phyloP scores from a whole-genome alignment of 1,139 yeast species.

The Yamadazyma triangularis region DNA sequence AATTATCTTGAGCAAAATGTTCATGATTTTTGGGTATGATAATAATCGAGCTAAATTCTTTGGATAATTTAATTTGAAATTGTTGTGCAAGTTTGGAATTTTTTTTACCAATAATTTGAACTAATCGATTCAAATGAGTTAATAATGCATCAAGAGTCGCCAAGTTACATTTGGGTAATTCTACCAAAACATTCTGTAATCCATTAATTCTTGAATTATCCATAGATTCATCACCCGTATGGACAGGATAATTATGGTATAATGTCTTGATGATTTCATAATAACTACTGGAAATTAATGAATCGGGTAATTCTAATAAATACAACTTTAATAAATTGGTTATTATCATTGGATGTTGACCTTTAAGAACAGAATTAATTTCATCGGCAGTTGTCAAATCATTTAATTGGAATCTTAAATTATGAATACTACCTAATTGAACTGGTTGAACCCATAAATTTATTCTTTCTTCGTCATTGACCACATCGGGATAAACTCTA shows the following conservation, averaged over 20 bases:
- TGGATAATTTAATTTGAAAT: constrained; percentile 51
- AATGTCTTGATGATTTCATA: constrained; percentile 67
- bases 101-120: constrained; percentile 52
- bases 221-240: constrained; percentile 20
- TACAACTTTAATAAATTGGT: constrained; percentile 72
- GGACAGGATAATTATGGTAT: constrained; percentile 55
- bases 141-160: constrained; percentile 79
- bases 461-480: constrained; percentile 65
- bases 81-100: constrained; percentile 29
- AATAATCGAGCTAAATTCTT: constrained; percentile 63
- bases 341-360: constrained; percentile 37
- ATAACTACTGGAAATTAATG: constrained; percentile 61
- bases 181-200: constrained; percentile 60
- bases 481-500: constrained; percentile 64
- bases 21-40: constrained; percentile 47
- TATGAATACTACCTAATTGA: constrained; percentile 60
- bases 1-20: constrained; percentile 11
- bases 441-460: constrained; percentile 70
- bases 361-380: constrained; percentile 18
- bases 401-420: constrained; percentile 56
- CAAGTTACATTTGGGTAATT: constrained; percentile 64
- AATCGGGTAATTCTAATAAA: constrained; percentile 77
- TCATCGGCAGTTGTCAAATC: constrained; percentile 21
- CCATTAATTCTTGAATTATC: constrained; percentile 51
- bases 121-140: constrained; percentile 66